These are phyloP conservation scores for Xerocomus potaroensis DNA, from an alignment of 768 basidiomycete genomes.

Conservation along the genomic window DNA sequence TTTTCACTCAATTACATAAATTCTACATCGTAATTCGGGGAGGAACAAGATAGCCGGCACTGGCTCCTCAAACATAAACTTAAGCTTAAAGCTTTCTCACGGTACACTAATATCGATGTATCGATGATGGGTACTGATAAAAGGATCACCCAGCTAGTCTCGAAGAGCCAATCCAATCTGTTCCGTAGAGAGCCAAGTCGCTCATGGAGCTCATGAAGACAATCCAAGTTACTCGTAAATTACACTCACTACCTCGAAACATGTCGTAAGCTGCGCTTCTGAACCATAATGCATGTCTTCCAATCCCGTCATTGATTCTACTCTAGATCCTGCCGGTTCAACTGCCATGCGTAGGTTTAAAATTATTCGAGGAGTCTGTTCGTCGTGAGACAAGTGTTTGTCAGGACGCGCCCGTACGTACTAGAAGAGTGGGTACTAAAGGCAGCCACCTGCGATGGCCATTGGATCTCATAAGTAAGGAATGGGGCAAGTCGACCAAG, in stretches of 20 bases:
- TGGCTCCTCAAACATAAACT: no score
- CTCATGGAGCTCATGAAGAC: no score
- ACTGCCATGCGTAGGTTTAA: constrained; percentile 15
- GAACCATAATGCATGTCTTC: background rate
- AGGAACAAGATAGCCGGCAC: no score
- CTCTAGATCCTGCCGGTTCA: constrained; percentile 2
- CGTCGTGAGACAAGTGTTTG: background rate
- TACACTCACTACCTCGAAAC: background rate
- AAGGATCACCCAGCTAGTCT: no score
- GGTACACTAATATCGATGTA: no score
- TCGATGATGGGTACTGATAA: no score
- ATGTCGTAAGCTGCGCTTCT: background rate
- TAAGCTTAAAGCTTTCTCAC: no score
- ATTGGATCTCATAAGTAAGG: no score
- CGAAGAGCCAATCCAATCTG: no score
- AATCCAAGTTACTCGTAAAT: background rate
- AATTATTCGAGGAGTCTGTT: constrained; percentile 19
- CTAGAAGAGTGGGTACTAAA: constrained; percentile 9
- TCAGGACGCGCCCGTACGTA: background rate
- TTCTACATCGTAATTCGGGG: no score
- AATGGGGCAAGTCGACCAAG: background rate
- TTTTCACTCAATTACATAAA: no score
- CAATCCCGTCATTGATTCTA: constrained; percentile 12
- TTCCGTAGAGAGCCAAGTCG: no score
- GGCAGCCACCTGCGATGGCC: constrained; percentile 12